These are phyloP conservation scores for Fusarium azukiicola DNA, from an alignment of 2,329 filamentous ascomycete genomes.

Conservation along the genomic window DNA sequence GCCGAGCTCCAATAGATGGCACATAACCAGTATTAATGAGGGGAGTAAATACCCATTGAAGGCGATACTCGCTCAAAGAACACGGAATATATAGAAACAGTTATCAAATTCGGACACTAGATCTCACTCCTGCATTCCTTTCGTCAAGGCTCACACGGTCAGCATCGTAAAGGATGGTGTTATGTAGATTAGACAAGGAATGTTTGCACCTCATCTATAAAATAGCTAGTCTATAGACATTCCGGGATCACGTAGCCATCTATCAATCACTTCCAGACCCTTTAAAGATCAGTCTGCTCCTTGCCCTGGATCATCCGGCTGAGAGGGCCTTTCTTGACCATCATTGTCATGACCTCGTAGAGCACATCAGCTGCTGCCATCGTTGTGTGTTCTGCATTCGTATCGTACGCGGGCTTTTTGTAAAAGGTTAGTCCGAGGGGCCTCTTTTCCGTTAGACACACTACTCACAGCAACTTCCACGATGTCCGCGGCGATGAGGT, in stretches of 20 bases:
- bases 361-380: slow-evolving; percentile 86
- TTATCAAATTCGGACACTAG: not conserved
- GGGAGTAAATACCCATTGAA: not conserved
- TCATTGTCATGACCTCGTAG: slow-evolving; percentile 90
- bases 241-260: not conserved
- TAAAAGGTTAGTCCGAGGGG: not conserved
- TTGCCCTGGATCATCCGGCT: slow-evolving; percentile 66
- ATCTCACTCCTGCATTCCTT: not conserved
- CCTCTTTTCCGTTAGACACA: rapidly evolving
- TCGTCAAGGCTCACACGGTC: not conserved
- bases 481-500: slow-evolving; percentile 85
- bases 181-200: not conserved
- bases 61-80: no score
- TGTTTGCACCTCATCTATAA: not conserved
- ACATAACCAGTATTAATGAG: no score
- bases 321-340: slow-evolving; percentile 89
- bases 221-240: not conserved
- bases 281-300: slow-evolving; percentile 13
- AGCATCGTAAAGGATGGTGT: not conserved
- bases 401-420: slow-evolving; percentile 82
- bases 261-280: not conserved
- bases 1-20: no score
- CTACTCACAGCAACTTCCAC: slow-evolving; percentile 79
- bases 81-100: not conserved
- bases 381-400: slow-evolving; percentile 86